phyloP scores from a whole-genome alignment of 2,329 filamentous ascomycete genomes.

The Chaetothyriales sp. region DNA sequence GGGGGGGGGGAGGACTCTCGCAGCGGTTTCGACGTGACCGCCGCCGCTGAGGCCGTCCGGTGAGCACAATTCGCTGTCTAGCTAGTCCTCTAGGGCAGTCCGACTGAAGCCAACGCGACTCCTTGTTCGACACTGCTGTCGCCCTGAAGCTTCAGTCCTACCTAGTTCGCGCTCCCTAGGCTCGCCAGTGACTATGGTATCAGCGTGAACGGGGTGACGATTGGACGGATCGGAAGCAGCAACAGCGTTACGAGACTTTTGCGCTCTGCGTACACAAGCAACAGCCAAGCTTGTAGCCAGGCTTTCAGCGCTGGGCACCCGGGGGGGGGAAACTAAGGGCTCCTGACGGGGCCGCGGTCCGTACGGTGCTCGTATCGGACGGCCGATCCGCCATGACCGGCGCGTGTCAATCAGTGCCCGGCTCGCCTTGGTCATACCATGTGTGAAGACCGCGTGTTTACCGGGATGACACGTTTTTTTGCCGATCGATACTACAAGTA shows the following conservation, averaged over 20 bases:
- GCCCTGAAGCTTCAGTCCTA: slow-evolving; percentile 61
- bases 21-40: neutral
- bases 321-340: neutral
- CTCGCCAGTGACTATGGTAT: neutral
- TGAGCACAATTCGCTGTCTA: neutral
- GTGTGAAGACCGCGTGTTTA: neutral
- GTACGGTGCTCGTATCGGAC: neutral
- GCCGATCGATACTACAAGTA: neutral
- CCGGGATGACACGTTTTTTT: neutral
- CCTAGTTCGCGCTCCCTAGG: slow-evolving; percentile 4
- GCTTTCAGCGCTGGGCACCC: neutral
- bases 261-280: neutral
- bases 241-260: neutral
- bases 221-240: neutral
- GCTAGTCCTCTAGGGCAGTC: too few species aligned
- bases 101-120: slow-evolving; percentile 61
- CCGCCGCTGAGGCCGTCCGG: neutral
- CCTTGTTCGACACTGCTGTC: slow-evolving; percentile 85
- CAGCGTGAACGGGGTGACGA: too few species aligned
- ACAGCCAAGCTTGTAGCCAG: neutral
- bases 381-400: neutral
- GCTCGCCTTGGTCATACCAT: neutral
- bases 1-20: too few species aligned
- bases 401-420: neutral
- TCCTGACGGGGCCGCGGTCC: neutral